Evolutionary conservation across 768 basidiomycete species (phyloP).

Genomic region (Tylopilus rubrobrunneus): DNA sequence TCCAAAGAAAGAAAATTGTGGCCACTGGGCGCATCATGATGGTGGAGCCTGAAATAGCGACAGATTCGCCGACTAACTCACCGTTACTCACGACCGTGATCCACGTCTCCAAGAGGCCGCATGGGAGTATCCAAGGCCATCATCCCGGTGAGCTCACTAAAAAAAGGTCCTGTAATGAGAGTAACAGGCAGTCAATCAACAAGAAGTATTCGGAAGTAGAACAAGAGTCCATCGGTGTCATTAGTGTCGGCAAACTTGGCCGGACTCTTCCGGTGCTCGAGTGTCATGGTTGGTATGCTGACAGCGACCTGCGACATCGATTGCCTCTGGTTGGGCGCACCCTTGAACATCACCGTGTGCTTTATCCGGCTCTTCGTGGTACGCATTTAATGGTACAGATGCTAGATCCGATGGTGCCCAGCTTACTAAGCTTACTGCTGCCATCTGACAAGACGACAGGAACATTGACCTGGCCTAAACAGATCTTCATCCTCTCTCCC

Average conservation of each 20-base stretch:
- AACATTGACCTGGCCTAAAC: constrained; percentile 10
- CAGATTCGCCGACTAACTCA: background rate
- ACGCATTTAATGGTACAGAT: no score
- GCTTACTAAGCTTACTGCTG: no score
- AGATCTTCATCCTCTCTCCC: constrained; percentile 4
- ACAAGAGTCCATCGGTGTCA: background rate
- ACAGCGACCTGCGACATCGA: background rate
- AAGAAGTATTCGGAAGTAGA: background rate
- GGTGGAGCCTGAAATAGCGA: background rate
- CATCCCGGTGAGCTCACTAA: background rate
- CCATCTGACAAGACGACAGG: no score
- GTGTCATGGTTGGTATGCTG: background rate
- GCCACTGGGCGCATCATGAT: background rate
- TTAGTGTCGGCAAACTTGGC: background rate
- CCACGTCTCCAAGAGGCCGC: background rate
- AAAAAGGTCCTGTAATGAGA: background rate
- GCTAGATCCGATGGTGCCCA: no score
- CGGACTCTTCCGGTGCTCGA: background rate
- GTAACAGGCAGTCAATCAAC: background rate
- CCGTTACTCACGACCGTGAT: background rate
- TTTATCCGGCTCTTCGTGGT: background rate
- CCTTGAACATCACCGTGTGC: background rate
- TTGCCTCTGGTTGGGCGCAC: no score
- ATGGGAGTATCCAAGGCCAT: background rate
- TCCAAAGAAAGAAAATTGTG: background rate